These are phyloP conservation scores for Pseudocercospora musae DNA, from an alignment of 2,329 filamentous ascomycete species.

Conservation along the genomic window DNA sequence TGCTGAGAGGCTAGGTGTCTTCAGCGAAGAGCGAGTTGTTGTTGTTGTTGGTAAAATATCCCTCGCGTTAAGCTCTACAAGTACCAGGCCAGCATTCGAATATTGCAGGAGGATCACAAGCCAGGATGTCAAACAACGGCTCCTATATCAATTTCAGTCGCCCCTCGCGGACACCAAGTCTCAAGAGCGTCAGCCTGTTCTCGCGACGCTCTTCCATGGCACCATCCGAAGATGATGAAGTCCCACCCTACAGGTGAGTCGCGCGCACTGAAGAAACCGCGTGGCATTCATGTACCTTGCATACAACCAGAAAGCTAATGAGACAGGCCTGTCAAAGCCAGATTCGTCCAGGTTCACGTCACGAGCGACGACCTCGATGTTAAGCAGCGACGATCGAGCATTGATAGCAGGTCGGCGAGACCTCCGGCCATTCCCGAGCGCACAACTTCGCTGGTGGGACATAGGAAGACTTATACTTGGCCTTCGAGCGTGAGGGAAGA, in stretches of 20 bases:
- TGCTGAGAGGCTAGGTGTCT: background rate
- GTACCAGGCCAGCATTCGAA: background rate
- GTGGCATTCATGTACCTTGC: background rate
- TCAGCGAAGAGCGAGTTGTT: background rate
- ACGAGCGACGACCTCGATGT: conserved; percentile 25
- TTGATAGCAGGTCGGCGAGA: conserved; percentile 6
- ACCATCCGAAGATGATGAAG: conserved; percentile 16
- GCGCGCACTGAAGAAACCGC: background rate
- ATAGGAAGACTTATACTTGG: conserved; percentile 21
- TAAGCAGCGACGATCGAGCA: conserved; percentile 6
- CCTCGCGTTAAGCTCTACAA: background rate
- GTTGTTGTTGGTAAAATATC: no score
- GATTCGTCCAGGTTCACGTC: conserved; percentile 25
- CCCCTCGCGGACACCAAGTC: conserved; percentile 15
- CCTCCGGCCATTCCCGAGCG: conserved; percentile 20
- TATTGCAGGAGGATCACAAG: background rate
- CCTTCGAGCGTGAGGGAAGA: conserved; percentile 9
- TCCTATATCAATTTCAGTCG: conserved; percentile 23
- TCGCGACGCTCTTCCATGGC: conserved; percentile 7
- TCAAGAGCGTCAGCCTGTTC: conserved; percentile 13
- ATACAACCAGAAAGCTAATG: background rate
- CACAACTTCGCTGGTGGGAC: conserved; percentile 14
- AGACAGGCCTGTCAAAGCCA: conserved; percentile 23
- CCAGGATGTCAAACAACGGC: background rate
- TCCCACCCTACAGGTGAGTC: conserved; percentile 22